Evolutionary conservation across 768 basidiomycete species (phyloP), one percentile per base, ranked within the genome.

Genomic region (Epithele typhae): DNA sequence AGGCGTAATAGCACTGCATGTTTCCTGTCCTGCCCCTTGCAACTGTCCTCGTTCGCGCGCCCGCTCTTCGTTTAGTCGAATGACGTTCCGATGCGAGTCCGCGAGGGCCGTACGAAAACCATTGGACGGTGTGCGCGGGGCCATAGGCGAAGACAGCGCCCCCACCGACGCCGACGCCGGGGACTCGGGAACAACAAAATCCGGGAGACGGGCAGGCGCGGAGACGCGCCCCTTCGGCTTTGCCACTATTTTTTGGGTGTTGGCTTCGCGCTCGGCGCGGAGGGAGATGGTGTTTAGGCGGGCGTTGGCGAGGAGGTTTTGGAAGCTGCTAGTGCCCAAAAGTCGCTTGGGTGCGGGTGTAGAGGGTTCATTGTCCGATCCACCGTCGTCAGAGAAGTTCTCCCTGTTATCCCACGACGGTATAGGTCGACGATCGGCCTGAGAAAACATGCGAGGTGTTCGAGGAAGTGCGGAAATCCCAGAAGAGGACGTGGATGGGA

Each of bases 281-380:
- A 75, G 54, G 14, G 58, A 55, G 18, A 68, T 62, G 18, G 69
- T 61, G 27, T 68, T 66, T 27, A 49, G 62, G 30, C 66, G 64
- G 11, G 74, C 71, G 32, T 74, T 67, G 4, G 71, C 63, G 21
- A 74, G 54, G 15, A 74, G 52, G 18, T 73, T 70, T 23, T 59
- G 49, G 46, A 75, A 74, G 39, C 41, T 48, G 15, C 44, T 25
- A 22, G 27, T 15, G n/a, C 51, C 45, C 7, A 36, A 25, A 24
- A 37, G 11, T n/a, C 51, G 45, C 7, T 23, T 33, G 8, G 18
- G 27, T 1, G 37, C 40, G 10, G 58, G 59, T 25, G 59, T 15
- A 54, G 56, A 11, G 17, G 12, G 18, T 19, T 21, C 37, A 21
- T 39, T 10, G 5, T 22, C 7, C 22, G 19, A 18, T 33, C 59